A percentile compares a stretch with the other conserved stretches of the same genome.
phyloP scores from a whole-genome alignment of 208 protist genomes.

The Trypanosoma grayi region DNA sequence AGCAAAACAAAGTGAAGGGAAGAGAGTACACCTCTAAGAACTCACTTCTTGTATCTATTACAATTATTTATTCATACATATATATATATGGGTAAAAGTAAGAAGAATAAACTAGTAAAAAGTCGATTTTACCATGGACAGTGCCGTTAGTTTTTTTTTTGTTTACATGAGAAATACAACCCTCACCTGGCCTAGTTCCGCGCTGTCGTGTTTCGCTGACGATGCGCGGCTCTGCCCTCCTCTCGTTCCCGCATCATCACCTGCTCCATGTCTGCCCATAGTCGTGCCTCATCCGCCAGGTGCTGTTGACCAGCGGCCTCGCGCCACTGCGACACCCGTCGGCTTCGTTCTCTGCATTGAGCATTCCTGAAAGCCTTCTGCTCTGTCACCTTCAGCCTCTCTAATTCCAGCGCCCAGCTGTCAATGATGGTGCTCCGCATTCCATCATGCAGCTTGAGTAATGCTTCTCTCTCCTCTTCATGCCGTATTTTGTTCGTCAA shows the following conservation, averaged over 20 bases:
- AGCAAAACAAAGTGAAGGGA: not conserved
- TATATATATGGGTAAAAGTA: constrained; percentile 4
- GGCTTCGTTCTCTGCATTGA: constrained; percentile 8
- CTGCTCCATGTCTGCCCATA: constrained; percentile 25
- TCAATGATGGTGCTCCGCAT: constrained; percentile 33
- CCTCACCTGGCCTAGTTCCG: not conserved
- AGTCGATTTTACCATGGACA: too few species aligned
- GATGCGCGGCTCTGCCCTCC: constrained; percentile 19
- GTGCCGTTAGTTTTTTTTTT: not conserved
- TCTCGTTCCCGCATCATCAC: constrained; percentile 20
- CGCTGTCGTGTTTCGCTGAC: not conserved
- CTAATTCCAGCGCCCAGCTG: constrained; percentile 32
- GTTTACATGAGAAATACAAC: not conserved
- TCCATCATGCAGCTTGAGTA: constrained; percentile 27
- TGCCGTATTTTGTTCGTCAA: constrained; percentile 7
- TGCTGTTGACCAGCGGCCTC: constrained; percentile 5
- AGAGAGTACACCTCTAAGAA: not conserved
- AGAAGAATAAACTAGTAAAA: not conserved
- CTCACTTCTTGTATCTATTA: too few species aligned
- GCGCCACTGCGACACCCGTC: constrained; percentile 8
- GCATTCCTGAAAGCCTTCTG: not conserved
- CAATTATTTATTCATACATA: constrained; percentile 5
- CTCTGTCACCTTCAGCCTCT: constrained; percentile 21
- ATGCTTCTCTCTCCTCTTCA: constrained; percentile 11
- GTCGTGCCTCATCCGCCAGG: constrained; percentile 20